Evolutionary conservation across 139 green algal species (phyloP).

Genomic region (Ulvella scutata): DNA sequence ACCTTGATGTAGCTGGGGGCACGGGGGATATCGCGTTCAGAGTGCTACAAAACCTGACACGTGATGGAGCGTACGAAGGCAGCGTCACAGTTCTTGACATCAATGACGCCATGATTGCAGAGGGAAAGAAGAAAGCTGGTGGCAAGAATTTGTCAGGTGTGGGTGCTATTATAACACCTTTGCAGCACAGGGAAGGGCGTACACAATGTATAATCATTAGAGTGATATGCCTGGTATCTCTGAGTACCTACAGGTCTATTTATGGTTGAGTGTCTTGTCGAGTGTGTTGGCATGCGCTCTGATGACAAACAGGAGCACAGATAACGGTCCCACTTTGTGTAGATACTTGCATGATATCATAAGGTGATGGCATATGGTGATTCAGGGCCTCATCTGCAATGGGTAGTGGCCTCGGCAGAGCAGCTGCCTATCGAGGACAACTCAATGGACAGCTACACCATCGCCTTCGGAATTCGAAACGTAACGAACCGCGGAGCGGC

Average conservation of each 20-base stretch:
- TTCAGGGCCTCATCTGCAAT: slow-evolving; percentile 37
- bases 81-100: slow-evolving; percentile 83
- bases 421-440: slow-evolving; percentile 53
- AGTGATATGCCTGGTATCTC: too few relatives aligned
- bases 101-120: slow-evolving; percentile 82
- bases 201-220: too few relatives aligned
- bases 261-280: too few relatives aligned
- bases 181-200: too few relatives aligned
- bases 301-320: too few relatives aligned
- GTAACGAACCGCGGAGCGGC: slow-evolving; percentile 66
- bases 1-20: slow-evolving; percentile 94
- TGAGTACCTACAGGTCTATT: too few relatives aligned
- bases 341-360: too few relatives aligned
- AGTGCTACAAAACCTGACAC: slow-evolving; percentile 42
- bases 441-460: slow-evolving; percentile 83
- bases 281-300: too few relatives aligned
- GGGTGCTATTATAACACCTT: too few relatives aligned
- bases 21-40: slow-evolving; percentile 88
- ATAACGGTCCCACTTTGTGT: too few relatives aligned
- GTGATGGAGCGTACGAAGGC: neutral
- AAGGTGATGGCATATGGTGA: neutral
- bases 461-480: slow-evolving; percentile 97
- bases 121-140: slow-evolving; percentile 49
- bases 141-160: neutral
- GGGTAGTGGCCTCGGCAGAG: slow-evolving; percentile 80